Percentiles rank a stretch among this genome's conserved stretches.
Conservation (phyloP, 2,329 filamentous ascomycete genomes). For the Scopulariopsis brevicaulis region DNA sequence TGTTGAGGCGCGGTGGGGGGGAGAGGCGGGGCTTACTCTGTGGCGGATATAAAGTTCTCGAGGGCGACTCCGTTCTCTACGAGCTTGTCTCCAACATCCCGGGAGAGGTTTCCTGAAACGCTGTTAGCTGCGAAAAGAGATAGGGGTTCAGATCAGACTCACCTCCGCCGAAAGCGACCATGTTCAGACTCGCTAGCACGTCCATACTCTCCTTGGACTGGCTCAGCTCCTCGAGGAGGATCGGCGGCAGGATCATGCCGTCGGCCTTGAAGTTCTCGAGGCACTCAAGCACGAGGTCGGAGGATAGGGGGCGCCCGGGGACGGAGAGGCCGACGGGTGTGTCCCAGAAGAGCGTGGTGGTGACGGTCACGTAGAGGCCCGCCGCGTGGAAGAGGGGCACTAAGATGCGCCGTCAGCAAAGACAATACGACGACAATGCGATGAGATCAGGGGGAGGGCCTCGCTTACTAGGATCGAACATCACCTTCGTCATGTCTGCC, state of each 20-base stretch:
- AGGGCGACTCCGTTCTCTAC: constrained; percentile 20
- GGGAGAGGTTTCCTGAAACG: constrained; percentile 21
- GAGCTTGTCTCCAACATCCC: constrained; percentile 23
- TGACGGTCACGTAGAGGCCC: constrained; percentile 14
- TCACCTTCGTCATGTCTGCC: not conserved
- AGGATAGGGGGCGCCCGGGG: constrained; percentile 19
- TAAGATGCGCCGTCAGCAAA: constrained; percentile 4
- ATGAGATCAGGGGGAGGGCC: not conserved
- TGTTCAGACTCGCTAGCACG: constrained; percentile 19
- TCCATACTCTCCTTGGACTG: constrained; percentile 16
- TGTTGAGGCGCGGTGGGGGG: not conserved
- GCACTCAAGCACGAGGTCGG: constrained; percentile 19
- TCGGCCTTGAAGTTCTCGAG: constrained; percentile 16
- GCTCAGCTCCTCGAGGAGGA: constrained; percentile 30
- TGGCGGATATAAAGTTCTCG: constrained; percentile 25
- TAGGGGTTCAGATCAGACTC: constrained; percentile 2
- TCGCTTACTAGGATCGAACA: constrained; percentile 3
- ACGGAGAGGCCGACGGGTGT: constrained; percentile 16
- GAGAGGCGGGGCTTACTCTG: constrained; percentile 22
- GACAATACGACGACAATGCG: not conserved
- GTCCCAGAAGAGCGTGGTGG: constrained; percentile 17
- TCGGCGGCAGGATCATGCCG: constrained; percentile 20
- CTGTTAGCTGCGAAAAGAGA: not conserved
- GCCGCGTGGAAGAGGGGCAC: constrained; percentile 28
- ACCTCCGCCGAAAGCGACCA: constrained; percentile 26